A percentile compares a stretch with the other conserved stretches of the same genome.
These are phyloP conservation scores for Backusella tuberculispora DNA, from an alignment of 192 early-diverging fungal species.

Conservation along the genomic window DNA sequence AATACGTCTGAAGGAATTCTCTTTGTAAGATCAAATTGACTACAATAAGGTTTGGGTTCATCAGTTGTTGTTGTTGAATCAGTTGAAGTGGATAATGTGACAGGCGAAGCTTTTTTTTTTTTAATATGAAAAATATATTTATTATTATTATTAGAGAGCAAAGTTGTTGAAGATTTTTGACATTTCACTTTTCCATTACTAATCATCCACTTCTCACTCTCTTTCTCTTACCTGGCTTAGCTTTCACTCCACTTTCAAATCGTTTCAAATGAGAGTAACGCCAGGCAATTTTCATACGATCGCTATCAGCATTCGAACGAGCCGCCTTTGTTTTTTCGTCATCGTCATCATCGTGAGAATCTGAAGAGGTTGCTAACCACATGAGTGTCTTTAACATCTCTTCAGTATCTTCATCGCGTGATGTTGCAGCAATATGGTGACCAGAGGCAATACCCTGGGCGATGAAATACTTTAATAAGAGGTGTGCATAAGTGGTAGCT, in stretches of 20 bases:
- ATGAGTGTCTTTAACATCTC: slow-evolving; percentile 64
- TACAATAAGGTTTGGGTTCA: slow-evolving; percentile 66
- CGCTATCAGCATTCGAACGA: slow-evolving; percentile 45
- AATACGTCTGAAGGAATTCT: slow-evolving; percentile 63
- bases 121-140: no score
- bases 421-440: slow-evolving; percentile 71
- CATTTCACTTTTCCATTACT: neutral
- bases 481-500: slow-evolving; percentile 77
- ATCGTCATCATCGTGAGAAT: slow-evolving; percentile 50
- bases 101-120: slow-evolving; percentile 13
- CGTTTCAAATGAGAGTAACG: slow-evolving; percentile 85
- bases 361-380: slow-evolving; percentile 58
- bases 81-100: neutral
- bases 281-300: slow-evolving; percentile 92
- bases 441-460: slow-evolving; percentile 82
- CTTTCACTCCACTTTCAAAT: slow-evolving; percentile 54
- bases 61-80: slow-evolving; percentile 17
- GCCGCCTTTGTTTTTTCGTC: slow-evolving; percentile 44
- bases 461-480: slow-evolving; percentile 82
- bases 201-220: no score
- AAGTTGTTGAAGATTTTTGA: neutral
- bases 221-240: slow-evolving; percentile 43
- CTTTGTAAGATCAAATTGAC: slow-evolving; percentile 86
- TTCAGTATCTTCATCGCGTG: slow-evolving; percentile 67
- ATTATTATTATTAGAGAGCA: neutral